These are phyloP conservation scores for Saccharum officinarum DNA, from an alignment of 176 grass and related monocot species.

Conservation along the genomic window DNA sequence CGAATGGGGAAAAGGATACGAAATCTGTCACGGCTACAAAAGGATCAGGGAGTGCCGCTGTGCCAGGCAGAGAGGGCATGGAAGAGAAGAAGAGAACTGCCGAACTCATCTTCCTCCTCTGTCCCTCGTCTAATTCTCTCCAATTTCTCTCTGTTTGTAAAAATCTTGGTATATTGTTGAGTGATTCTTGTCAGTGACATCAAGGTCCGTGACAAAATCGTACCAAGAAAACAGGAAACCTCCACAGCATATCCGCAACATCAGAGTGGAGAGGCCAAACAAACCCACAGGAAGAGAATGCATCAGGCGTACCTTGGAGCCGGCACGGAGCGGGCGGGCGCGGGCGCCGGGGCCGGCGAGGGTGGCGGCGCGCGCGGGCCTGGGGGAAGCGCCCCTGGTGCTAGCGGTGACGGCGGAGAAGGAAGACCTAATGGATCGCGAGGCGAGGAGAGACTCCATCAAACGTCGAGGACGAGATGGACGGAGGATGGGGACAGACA, in stretches of 20 bases:
- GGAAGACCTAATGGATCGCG: not conserved
- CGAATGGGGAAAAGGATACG: not conserved
- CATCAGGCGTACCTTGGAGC: conserved; percentile 2
- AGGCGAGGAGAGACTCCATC: conserved; percentile 41
- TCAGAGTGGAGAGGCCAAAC: not conserved
- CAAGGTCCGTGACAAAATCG: not conserved
- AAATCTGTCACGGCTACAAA: not conserved
- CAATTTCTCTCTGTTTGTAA: not conserved
- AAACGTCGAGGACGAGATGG: not conserved
- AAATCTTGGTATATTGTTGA: not conserved
- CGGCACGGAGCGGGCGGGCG: conserved; percentile 2
- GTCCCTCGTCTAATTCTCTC: not conserved
- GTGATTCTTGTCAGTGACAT: not conserved
- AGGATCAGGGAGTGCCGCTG: too few relatives aligned
- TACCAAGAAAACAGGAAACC: not conserved
- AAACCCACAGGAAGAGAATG: not conserved
- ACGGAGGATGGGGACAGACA: not conserved
- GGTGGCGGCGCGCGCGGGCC: not conserved
- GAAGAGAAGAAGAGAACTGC: not conserved
- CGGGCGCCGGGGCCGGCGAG: not conserved
- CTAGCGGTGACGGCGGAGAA: not conserved
- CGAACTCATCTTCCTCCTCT: not conserved
- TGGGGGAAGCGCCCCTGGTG: not conserved
- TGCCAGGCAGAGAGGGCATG: too few relatives aligned
- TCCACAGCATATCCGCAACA: not conserved